Conservation (phyloP, 768 basidiomycete species). For the Termitomyces sp. region DNA sequence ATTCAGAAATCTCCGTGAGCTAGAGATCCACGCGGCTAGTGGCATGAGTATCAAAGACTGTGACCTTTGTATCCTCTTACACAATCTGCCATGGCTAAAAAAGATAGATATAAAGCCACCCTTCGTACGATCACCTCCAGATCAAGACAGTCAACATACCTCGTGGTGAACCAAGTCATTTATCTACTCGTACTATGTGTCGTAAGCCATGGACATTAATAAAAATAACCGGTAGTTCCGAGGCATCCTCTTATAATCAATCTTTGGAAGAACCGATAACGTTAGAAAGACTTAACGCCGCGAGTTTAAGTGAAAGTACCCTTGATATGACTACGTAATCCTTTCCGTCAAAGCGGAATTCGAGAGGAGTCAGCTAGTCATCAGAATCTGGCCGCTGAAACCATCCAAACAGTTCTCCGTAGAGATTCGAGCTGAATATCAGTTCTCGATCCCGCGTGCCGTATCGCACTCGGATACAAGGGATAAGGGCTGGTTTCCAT, state of each 20-base stretch:
- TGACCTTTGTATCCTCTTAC: too few species aligned
- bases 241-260: not conserved
- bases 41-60: not conserved
- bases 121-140: not conserved
- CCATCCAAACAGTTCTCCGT: not conserved
- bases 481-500: not conserved
- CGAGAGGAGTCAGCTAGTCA: not conserved
- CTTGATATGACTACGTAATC: not conserved
- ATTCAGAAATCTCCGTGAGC: not conserved
- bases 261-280: not conserved
- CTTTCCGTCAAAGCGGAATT: not conserved
- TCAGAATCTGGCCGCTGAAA: not conserved
- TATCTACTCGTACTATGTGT: not conserved
- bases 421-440: not conserved
- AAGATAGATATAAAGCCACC: not conserved
- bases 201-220: not conserved
- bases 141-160: not conserved
- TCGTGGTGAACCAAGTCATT: not conserved
- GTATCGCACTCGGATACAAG: not conserved
- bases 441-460: not conserved
- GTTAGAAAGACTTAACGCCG: not conserved
- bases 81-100: not conserved
- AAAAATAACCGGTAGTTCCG: not conserved
- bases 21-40: not conserved
- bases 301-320: not conserved